Base-by-base conservation (phyloP, 208 protist genomes). In the Vickermania spadyakhi region DNA sequence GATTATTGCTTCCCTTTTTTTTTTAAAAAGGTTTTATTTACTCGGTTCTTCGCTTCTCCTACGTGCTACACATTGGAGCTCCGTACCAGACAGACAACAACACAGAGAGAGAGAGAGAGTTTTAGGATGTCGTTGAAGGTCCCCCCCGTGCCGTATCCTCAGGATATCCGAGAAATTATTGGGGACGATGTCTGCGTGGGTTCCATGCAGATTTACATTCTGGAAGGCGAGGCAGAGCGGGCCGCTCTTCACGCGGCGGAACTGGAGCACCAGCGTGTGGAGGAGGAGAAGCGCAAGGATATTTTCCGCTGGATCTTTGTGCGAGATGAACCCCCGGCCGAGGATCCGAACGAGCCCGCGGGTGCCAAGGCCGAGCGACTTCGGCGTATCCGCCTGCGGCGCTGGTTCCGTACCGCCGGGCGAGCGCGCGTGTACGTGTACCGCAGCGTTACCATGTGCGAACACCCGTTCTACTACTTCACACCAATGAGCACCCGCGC, bases 291-390 rank as follows among this genome's bases (percentile, higher is more conserved):
- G 36, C 36, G 36, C 36, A 45, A 45, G 11, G 36, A 45, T 45
- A 45, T 45, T 45, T 45, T 45, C 36, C 36, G 36, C 36, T 45
- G 36, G 36, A 45, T 45, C 18, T 45, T 45, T 45, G 18, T 45
- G 11, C 36, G 36, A 7, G 36, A 45, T 45, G 36, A 45, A 18
- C 36, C 36, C 11, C 7, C 36, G 11, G 18, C 11, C 36, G 36
- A 45, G 36, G 36, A 45, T 18, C 36, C 36, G 11, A 45, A 45
- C 36, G 36, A 45, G 36, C 36, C 36, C 36, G 11, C 36, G 36
- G 36, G 18, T n/a, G 18, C 7, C 11, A 7, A 45, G 36, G 36
- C 36, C 11, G 36, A 45, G 36, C 36, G 36, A 45, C 36, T 45
- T 45, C 36, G 36, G 11, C 36, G 36, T 18, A 45, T 45, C 36